Percentiles rank a stretch among this genome's conserved stretches.
Conservation (phyloP, 441 rosid species). For the Euphorbia schlechtendalii region DNA sequence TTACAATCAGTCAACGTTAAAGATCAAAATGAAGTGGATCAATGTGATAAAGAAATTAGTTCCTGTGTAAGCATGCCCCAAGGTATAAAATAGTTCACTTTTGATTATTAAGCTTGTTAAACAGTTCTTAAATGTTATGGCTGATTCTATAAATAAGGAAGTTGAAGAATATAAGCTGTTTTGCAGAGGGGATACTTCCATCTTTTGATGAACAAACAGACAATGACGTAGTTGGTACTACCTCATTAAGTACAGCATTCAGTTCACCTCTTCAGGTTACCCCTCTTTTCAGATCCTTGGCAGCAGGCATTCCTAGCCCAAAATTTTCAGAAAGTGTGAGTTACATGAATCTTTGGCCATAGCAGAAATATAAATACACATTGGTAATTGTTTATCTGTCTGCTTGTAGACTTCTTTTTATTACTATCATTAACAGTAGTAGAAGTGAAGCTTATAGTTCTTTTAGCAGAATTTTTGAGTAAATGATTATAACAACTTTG, state of each 20-base stretch:
- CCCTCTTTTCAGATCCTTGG: slow-evolving; percentile 90
- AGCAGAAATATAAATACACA: slow-evolving; percentile 15
- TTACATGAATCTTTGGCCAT: slow-evolving; percentile 17
- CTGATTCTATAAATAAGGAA: neutral
- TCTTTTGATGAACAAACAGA: slow-evolving; percentile 41
- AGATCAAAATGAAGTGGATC: slow-evolving; percentile 22
- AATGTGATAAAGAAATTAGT: slow-evolving; percentile 37
- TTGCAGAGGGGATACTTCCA: slow-evolving; percentile 39
- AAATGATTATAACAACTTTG: neutral
- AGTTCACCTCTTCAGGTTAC: slow-evolving; percentile 86
- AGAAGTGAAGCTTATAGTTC: neutral
- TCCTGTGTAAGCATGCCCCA: too few relatives aligned
- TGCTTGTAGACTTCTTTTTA: too few relatives aligned
- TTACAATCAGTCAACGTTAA: slow-evolving; percentile 21
- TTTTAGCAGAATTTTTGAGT: neutral
- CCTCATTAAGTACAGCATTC: slow-evolving; percentile 48
- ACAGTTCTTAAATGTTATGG: slow-evolving; percentile 9
- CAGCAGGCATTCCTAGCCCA: slow-evolving; percentile 97
- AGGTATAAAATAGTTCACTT: slow-evolving; percentile 30
- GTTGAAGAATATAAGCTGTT: slow-evolving; percentile 15
- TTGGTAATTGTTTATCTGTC: slow-evolving; percentile 2
- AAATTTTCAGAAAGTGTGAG: slow-evolving; percentile 99
- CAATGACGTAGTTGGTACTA: slow-evolving; percentile 36
- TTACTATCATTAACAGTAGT: neutral
- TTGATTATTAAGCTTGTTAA: neutral